Evolutionary conservation across 2,329 filamentous ascomycete genomes (phyloP), one percentile per base, ranked within the genome.

Genomic region (Hypomyces rosellus): DNA sequence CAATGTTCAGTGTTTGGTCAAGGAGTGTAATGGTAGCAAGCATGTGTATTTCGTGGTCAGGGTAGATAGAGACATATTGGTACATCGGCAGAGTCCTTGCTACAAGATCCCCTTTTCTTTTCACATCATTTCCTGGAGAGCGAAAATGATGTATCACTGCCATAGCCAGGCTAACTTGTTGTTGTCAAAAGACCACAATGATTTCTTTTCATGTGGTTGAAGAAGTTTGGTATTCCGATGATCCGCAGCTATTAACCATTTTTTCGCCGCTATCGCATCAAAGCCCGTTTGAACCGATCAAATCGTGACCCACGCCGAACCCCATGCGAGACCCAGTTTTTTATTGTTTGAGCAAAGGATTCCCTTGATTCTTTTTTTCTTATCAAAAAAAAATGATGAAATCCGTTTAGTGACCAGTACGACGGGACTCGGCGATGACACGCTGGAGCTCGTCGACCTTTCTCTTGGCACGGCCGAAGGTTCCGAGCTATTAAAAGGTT

Each of bases 361-460:
- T 30, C 46, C 44, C 39, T 34, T 16, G 25, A 14, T 18, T 44
- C 34, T 43, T 25, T 16, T 20, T 40, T 46, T 49, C 33, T 36
- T 43, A 12, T 25, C 12, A 18, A 11, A 16, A 13, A 46, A 46
- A 16, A 18, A 30, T 49, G 12, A 46, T 25, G 14, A 3, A 20
- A 13, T 40, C 30, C 30, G 56, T 70, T 81, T 81, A 82, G 74
- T 82, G 79, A 63, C 67, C 75, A 59, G 73, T 69, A 65, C 78
- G 75, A 77, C 92, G 91, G 72, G 91, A 86, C 81, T 97, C 93
- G 69, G 92, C 89, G 72, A 99, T 99, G 76, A 99, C 88, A 69
- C 89, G 85, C 79, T 90, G 89, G 79, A 99, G 89, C 81, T 97
- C 92, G 74, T 99, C 93, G 65, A 99, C 93, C 92, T 99, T 99